These are phyloP conservation scores for Butyriboletus loyo DNA, from an alignment of 768 basidiomycete genomes.

Conservation along the genomic window DNA sequence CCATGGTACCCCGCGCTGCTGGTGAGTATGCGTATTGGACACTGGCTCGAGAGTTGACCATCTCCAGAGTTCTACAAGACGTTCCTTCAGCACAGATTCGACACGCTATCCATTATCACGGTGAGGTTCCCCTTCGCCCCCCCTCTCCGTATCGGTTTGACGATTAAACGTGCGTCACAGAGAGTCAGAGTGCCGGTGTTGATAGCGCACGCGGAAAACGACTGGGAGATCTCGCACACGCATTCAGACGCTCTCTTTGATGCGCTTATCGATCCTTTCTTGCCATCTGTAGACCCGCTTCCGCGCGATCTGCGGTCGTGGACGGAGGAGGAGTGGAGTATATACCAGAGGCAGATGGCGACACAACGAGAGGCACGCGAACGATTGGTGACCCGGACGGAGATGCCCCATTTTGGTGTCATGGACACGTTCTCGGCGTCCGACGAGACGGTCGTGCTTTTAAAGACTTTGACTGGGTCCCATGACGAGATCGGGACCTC, in stretches of 20 bases:
- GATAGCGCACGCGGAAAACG: slow-evolving; percentile 72
- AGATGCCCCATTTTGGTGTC: slow-evolving; percentile 48
- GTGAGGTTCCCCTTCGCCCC: slow-evolving; percentile 37
- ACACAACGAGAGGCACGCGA: slow-evolving; percentile 41
- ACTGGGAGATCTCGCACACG: slow-evolving; percentile 66
- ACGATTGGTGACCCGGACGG: slow-evolving; percentile 42
- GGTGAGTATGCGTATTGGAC: slow-evolving; percentile 43
- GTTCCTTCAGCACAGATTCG: slow-evolving; percentile 55
- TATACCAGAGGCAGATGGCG: slow-evolving; percentile 38
- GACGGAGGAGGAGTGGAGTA: slow-evolving; percentile 44
- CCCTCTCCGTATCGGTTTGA: neutral
- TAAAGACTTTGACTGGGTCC: slow-evolving; percentile 55
- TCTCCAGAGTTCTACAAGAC: slow-evolving; percentile 51
- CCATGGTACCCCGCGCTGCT: slow-evolving; percentile 55
- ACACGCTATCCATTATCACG: slow-evolving; percentile 58
- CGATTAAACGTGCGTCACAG: slow-evolving; percentile 33
- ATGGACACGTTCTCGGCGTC: slow-evolving; percentile 50
- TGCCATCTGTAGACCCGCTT: slow-evolving; percentile 48
- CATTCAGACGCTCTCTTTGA: slow-evolving; percentile 73
- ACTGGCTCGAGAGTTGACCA: neutral
- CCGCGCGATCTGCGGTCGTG: slow-evolving; percentile 27
- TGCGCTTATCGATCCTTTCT: slow-evolving; percentile 57
- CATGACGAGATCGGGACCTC: slow-evolving; percentile 57
- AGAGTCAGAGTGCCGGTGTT: slow-evolving; percentile 65
- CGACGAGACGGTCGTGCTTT: slow-evolving; percentile 48